phyloP scores from a whole-genome alignment of 306 rosid species.

The Prosopis cineraria region DNA sequence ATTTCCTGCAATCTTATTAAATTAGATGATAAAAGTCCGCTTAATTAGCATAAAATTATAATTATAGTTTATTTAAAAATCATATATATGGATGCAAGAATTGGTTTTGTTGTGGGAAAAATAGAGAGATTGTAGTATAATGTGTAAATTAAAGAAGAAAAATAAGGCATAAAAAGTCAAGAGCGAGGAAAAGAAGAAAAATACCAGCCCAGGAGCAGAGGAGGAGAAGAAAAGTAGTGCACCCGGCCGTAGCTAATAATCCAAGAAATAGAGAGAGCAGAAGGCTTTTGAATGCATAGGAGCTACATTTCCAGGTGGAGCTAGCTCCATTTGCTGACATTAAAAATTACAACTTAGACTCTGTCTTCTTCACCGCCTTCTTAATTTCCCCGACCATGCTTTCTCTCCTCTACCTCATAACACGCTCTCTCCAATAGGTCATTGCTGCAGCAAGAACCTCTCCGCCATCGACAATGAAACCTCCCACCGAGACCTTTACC shows the following conservation, averaged over 20 bases:
- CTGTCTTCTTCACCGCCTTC: constrained; percentile 16
- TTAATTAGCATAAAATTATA: no score
- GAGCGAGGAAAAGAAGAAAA: background rate
- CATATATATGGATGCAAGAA: no score
- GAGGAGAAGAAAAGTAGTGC: background rate
- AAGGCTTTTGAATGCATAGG: background rate
- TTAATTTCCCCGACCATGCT: constrained; percentile 36
- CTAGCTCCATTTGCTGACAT: background rate
- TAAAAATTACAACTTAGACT: background rate
- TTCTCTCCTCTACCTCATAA: background rate
- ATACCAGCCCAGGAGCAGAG: no score
- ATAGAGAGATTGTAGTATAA: no score
- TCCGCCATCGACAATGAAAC: constrained; percentile 57
- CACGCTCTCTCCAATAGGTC: constrained; percentile 55
- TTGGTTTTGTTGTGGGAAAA: no score
- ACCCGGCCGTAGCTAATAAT: background rate
- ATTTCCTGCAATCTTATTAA: no score
- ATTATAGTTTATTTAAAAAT: no score
- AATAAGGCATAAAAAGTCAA: no score
- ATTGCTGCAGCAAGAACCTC: constrained; percentile 70
- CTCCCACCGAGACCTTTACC: constrained; percentile 31
- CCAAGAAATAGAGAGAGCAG: background rate
- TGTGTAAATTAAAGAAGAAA: no score
- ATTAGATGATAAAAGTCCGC: no score
- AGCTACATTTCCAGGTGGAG: background rate